phyloP scores from a whole-genome alignment of 306 rosid species.

The Spatholobus suberectus region DNA sequence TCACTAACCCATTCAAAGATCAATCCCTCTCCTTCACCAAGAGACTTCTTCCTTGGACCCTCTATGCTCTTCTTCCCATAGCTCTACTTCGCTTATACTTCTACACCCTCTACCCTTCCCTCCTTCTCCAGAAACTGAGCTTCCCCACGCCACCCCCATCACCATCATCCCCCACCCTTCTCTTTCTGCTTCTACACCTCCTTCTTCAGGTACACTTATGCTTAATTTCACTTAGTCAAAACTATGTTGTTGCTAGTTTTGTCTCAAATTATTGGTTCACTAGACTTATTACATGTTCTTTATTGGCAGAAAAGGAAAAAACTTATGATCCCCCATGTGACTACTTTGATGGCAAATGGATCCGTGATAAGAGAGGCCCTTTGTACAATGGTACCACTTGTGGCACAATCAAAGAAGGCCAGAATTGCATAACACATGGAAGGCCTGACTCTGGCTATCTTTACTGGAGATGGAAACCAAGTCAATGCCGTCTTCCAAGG shows the following conservation, averaged over 20 bases:
- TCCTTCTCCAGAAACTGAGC: slow-evolving; percentile 44
- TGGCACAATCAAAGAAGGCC: slow-evolving; percentile 78
- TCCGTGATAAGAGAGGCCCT: slow-evolving; percentile 67
- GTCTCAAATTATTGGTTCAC: not conserved
- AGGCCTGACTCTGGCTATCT: slow-evolving; percentile 73
- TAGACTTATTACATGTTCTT: slow-evolving; percentile 12
- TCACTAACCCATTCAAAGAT: slow-evolving; percentile 57
- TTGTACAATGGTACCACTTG: slow-evolving; percentile 85
- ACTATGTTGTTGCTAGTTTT: not conserved
- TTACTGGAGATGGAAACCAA: slow-evolving; percentile 87
- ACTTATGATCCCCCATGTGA: slow-evolving; percentile 58
- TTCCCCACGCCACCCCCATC: slow-evolving; percentile 41
- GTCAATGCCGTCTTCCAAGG: too few relatives aligned
- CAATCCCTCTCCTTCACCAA: slow-evolving; percentile 43
- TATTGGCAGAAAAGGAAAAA: slow-evolving; percentile 57
- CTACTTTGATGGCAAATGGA: slow-evolving; percentile 77
- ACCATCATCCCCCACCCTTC: slow-evolving; percentile 41
- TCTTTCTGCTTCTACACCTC: slow-evolving; percentile 24
- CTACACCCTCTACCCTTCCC: slow-evolving; percentile 60
- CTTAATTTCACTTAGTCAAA: not conserved
- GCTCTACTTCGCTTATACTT: slow-evolving; percentile 69
- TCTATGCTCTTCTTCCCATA: slow-evolving; percentile 71
- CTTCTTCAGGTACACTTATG: slow-evolving; percentile 42
- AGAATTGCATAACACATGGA: slow-evolving; percentile 80
- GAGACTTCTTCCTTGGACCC: slow-evolving; percentile 62